Conservation (phyloP, 2,329 filamentous ascomycete genomes). For the Periglandula ipomoeae region DNA sequence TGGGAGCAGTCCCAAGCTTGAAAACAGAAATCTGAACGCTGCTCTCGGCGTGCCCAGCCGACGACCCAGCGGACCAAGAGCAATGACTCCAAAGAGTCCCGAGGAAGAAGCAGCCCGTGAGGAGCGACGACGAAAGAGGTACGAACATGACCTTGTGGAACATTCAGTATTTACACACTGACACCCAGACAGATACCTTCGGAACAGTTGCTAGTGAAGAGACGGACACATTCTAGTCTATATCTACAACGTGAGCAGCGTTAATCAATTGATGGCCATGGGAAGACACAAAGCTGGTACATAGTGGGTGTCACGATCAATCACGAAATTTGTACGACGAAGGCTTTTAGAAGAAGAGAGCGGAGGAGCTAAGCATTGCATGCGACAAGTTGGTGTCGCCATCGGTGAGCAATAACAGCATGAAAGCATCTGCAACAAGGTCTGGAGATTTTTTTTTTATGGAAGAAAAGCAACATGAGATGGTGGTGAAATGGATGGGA, state of each 20-base stretch:
- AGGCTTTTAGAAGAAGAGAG: neutral
- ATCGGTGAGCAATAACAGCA: neutral
- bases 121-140: conserved; percentile 49
- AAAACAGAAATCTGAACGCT: conserved; percentile 48
- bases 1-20: conserved; percentile 45
- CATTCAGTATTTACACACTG: neutral
- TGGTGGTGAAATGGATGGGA: no score
- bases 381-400: neutral
- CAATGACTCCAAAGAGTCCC: conserved; percentile 50
- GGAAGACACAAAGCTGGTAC: neutral
- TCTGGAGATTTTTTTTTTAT: no score
- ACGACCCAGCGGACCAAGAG: conserved; percentile 48
- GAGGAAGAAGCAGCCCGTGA: conserved; percentile 36
- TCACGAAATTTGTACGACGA: neutral
- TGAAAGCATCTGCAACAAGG: neutral
- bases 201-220: conserved; percentile 25
- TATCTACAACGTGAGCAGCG: neutral
- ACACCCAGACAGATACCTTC: conserved; percentile 13
- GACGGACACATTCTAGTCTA: conserved; percentile 25
- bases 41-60: conserved; percentile 43
- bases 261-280: neutral
- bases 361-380: neutral
- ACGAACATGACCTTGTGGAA: conserved; percentile 15
- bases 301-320: neutral
- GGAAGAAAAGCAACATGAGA: no score